phyloP scores from a whole-genome alignment of 2,329 filamentous ascomycete species.

The Pestalotiopsis sp. region DNA sequence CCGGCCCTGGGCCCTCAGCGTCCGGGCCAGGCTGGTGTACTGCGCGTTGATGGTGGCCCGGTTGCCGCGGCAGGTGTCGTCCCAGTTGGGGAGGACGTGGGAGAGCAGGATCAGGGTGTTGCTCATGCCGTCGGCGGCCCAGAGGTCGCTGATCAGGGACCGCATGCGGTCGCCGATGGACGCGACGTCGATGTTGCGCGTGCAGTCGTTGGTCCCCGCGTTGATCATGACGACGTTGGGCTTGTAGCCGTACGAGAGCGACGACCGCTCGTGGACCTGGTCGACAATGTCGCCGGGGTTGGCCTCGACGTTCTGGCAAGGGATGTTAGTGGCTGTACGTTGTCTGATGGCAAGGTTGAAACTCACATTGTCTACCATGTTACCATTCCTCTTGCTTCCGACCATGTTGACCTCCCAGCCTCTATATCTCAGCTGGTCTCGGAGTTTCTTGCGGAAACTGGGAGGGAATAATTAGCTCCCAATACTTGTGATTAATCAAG shows the following conservation, averaged over 20 bases:
- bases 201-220: constrained; percentile 34
- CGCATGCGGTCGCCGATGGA: constrained; percentile 25
- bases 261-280: constrained; percentile 13
- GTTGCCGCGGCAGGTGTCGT: constrained; percentile 1
- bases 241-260: constrained; percentile 11
- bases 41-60: constrained; percentile 22
- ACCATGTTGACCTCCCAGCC: constrained; percentile 29
- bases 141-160: constrained; percentile 25
- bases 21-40: constrained; percentile 23
- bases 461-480: background rate
- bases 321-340: background rate
- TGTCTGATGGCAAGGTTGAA: too few relatives aligned
- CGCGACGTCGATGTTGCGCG: constrained; percentile 17
- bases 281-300: constrained; percentile 16
- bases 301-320: constrained; percentile 17
- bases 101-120: constrained; percentile 33
- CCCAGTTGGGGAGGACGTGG: constrained; percentile 28
- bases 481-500: background rate
- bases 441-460: constrained; percentile 21
- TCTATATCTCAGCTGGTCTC: constrained; percentile 21
- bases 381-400: constrained; percentile 20
- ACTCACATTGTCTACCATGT: constrained; percentile 27
- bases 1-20: background rate
- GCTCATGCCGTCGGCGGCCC: constrained; percentile 17
- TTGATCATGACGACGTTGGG: constrained; percentile 28